These are phyloP conservation scores for Cucumis melo DNA, from an alignment of 306 rosid species.

Conservation along the genomic window DNA sequence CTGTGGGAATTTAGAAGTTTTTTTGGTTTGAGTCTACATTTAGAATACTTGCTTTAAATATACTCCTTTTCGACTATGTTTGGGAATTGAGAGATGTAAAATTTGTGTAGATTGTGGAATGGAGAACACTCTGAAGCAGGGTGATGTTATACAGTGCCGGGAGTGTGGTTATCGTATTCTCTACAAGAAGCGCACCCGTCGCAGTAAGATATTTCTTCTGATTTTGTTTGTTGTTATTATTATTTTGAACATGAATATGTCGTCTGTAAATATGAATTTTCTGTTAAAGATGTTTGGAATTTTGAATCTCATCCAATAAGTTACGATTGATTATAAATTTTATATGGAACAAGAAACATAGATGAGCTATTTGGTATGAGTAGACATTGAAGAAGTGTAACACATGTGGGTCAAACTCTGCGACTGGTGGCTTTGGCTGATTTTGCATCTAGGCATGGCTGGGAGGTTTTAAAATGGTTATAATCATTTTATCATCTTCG, in stretches of 20 bases:
- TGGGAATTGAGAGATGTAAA: not conserved
- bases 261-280: not conserved
- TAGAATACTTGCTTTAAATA: not conserved
- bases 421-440: not conserved
- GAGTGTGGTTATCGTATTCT: conserved; percentile 93
- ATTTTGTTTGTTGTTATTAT: not conserved
- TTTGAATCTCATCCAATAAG: not conserved
- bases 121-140: conserved; percentile 76
- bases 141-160: conserved; percentile 89
- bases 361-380: not conserved
- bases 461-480: no score
- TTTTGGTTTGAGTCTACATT: not conserved
- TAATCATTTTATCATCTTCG: no score
- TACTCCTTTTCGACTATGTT: not conserved
- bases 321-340: not conserved
- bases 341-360: not conserved
- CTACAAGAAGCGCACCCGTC: conserved; percentile 97
- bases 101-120: conserved; percentile 63
- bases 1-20: not conserved
- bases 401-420: not conserved
- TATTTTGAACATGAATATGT: not conserved
- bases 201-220: conserved; percentile 38
- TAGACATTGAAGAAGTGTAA: not conserved
- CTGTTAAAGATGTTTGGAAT: not conserved
- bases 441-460: not conserved